A percentile compares a stretch with the other conserved stretches of the same genome.
Conservation (phyloP, 805 yeast species). For the Wickerhamiella domercqiae region DNA sequence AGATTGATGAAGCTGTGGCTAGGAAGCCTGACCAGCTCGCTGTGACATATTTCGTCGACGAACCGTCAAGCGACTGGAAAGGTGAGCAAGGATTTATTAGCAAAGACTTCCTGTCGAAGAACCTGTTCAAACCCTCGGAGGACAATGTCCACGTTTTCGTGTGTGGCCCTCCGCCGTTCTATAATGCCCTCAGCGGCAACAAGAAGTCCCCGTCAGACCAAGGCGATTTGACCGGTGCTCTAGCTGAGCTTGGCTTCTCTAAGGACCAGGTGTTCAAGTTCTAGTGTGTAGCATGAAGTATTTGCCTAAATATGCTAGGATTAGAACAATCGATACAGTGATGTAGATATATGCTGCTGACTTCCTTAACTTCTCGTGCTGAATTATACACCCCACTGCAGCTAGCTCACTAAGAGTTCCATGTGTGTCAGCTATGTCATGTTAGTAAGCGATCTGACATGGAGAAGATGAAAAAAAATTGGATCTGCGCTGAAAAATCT, state of each 20-base stretch:
- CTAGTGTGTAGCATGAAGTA: constrained; percentile 25
- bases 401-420: too few relatives aligned
- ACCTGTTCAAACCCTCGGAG: constrained; percentile 48
- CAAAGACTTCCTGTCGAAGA: constrained; percentile 49
- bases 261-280: constrained; percentile 84
- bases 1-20: constrained; percentile 52
- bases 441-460: too few relatives aligned
- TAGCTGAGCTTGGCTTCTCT: constrained; percentile 75
- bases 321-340: too few relatives aligned
- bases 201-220: constrained; percentile 81
- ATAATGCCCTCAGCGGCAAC: constrained; percentile 72
- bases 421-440: too few relatives aligned
- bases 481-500: too few relatives aligned
- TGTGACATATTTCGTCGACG: constrained; percentile 68
- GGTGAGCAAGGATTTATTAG: constrained; percentile 49
- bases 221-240: constrained; percentile 82
- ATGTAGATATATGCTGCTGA: too few relatives aligned
- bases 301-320: too few relatives aligned
- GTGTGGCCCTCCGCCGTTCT: constrained; percentile 92
- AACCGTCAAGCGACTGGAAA: constrained; percentile 19
- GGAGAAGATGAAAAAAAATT: too few relatives aligned
- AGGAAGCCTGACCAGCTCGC: constrained; percentile 65
- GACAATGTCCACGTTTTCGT: constrained; percentile 64
- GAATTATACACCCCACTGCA: too few relatives aligned
- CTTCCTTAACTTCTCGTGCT: too few relatives aligned